Evolutionary conservation across 75 land plant genomes (phyloP), one percentile per base, ranked within the genome.

Genomic region (Cupressus sempervirens): DNA sequence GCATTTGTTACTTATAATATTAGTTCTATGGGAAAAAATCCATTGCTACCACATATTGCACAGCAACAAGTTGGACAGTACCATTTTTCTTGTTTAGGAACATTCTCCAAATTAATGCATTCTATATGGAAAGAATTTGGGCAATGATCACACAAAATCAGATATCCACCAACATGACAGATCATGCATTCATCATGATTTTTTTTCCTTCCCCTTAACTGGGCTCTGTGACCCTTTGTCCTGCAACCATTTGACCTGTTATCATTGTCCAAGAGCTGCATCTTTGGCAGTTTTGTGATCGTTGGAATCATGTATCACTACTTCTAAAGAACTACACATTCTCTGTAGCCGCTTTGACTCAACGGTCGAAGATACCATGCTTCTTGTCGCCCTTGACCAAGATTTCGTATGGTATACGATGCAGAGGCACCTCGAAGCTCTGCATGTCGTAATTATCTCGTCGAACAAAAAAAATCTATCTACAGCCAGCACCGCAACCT

Each of bases 121-220:
- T 77, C 18, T 56, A 80, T 72, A 84, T 97, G 99, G 77, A 91
- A 97, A 65, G 98, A 87, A 36, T 96, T 93, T 68, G 98, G 96
- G 67, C 99, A 97, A 32, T 86, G 89, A 91, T 96, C 99, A 89
- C 99, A 97, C 58, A 94, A 86, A 26, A 96, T 32, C 80, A 97
- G 88, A 35, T 82, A 79, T 43, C 96, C 98, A 32, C 94, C 95
- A 91, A 89, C 89, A 30, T 88, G 94, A 88, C 98, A 97, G 2
- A 97, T 84, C 45, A 91, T 89, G 87, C 99, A 97, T 8, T 88
- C 90, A 35, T 89, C 86, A 80, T 97, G 96, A 84, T 86, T 93
- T 58, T 88, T 89, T 80, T 7, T 30, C 41, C 82, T 58, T 29
- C 45, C 18, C 14, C 26, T 23, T 12, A 76, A 70, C 40, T 65